Conservation (phyloP, 257 asterid species). For the Phtheirospermum japonicum region DNA sequence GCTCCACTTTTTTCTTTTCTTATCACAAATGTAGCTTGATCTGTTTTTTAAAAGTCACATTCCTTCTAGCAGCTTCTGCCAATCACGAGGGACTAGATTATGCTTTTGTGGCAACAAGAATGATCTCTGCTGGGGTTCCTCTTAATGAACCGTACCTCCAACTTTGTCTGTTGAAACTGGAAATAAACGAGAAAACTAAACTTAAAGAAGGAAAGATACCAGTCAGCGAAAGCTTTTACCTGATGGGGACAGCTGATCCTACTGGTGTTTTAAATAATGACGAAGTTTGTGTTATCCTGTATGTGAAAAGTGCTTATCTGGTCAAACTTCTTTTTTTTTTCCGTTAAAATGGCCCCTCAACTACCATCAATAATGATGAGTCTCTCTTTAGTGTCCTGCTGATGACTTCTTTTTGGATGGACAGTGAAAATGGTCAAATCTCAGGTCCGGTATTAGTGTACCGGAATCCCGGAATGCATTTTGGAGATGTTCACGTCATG, state of each 20-base stretch:
- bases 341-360: no score
- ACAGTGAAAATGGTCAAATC: conserved; percentile 72
- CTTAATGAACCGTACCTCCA: conserved; percentile 72
- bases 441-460: conserved; percentile 77
- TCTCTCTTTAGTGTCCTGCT: conserved; percentile 8
- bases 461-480: conserved; percentile 82
- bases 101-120: conserved; percentile 47
- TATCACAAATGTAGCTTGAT: conserved; percentile 1
- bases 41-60: conserved; percentile 4
- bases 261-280: conserved; percentile 50
- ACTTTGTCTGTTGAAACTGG: conserved; percentile 46
- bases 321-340: background rate
- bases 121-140: conserved; percentile 68
- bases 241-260: conserved; percentile 92
- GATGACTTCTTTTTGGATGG: conserved; percentile 17
- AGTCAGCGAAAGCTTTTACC: conserved; percentile 64
- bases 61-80: conserved; percentile 54
- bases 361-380: conserved; percentile 17
- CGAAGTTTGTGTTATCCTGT: conserved; percentile 84
- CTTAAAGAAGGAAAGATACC: conserved; percentile 65
- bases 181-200: conserved; percentile 33
- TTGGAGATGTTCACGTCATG: conserved; percentile 70
- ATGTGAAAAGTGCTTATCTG: conserved; percentile 33
- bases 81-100: conserved; percentile 45
- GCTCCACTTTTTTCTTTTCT: background rate